Base-by-base conservation (phyloP, 768 basidiomycete species). In the Heimioporus sp. region DNA sequence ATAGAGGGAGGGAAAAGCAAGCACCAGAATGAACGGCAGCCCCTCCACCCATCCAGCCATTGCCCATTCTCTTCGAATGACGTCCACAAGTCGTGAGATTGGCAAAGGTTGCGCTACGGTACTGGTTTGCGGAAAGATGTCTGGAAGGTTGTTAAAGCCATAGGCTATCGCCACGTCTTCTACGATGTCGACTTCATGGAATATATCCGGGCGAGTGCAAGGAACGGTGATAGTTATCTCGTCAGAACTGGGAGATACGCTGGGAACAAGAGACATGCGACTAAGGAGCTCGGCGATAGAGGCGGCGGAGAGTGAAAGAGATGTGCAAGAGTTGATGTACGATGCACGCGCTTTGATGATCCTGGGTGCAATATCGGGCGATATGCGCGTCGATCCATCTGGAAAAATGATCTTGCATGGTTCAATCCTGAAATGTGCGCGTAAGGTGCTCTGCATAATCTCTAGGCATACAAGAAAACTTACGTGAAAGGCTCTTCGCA, bases 121-220 rank as follows among this genome's bases (percentile, higher is more conserved):
- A 67, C 87, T 95, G 16, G 95, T 97, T 8, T 83, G 73, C 2
- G 97, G 97, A 82, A 99, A 94, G 13, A 83, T 85, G 61, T 90
- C 81, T 2, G 92, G 91, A 24, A 99, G 79, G 62, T 96, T 97
- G 75, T 99, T 98, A 78, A 93, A 98, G 2, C 97, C 97, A 65
- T 95, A 97, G 1, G 94, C 97, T 58, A 99, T 91, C 10, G 97
- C 97, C 2, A 88, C 92, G 57, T 99, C 97, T 67, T 99, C 97
- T 86, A 99, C 90, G 66, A 98, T 81, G 66, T 99, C 97, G 64
- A 95, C 97, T 68, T 98, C 94, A 66, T 99, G 97, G 49, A 99
- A 75, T 58, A 99, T 98, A 65, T 99, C 97, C 2, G 97, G 94
- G 35, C 97, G 83, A n/a, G 94, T 98, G n/a, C 90, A 78, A 5